Conservation (phyloP, 805 yeast species). For the Yarrowia deformans region DNA sequence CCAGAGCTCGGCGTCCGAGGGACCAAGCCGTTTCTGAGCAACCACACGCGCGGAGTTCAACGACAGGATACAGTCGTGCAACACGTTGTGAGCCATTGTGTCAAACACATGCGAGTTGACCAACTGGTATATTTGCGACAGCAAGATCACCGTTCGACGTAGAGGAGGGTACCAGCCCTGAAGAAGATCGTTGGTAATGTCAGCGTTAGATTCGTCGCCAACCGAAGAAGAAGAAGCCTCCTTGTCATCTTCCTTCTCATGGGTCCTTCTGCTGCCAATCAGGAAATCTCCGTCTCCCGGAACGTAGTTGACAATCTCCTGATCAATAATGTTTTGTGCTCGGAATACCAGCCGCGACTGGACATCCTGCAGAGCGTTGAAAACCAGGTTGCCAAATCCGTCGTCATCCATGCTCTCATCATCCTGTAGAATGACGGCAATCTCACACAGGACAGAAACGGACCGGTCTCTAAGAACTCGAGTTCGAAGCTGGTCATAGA, state of each 20-base stretch:
- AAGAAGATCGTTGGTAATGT: slow-evolving; percentile 46
- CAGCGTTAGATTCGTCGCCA: slow-evolving; percentile 20
- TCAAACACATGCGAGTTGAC: slow-evolving; percentile 80
- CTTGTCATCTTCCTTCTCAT: slow-evolving; percentile 14
- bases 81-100: slow-evolving; percentile 85
- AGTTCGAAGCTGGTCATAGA: slow-evolving; percentile 73
- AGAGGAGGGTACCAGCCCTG: slow-evolving; percentile 71
- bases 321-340: slow-evolving; percentile 75
- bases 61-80: slow-evolving; percentile 75
- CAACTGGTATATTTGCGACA: slow-evolving; percentile 80
- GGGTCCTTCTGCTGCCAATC: slow-evolving; percentile 54
- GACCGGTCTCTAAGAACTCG: slow-evolving; percentile 73
- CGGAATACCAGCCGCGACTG: slow-evolving; percentile 84
- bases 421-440: slow-evolving; percentile 71
- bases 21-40: slow-evolving; percentile 58
- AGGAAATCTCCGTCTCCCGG: slow-evolving; percentile 74
- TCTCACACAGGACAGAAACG: slow-evolving; percentile 73
- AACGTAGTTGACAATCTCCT: slow-evolving; percentile 67
- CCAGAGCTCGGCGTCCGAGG: slow-evolving; percentile 67
- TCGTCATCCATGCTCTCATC: slow-evolving; percentile 55
- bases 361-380: slow-evolving; percentile 61
- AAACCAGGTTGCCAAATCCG: slow-evolving; percentile 38
- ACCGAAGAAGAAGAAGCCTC: background rate
- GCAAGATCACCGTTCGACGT: slow-evolving; percentile 67
- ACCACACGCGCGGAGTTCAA: slow-evolving; percentile 62